Evolutionary conservation across 176 grass and related monocot species (phyloP).

Genomic region (Dendrocalamus sinicus): DNA sequence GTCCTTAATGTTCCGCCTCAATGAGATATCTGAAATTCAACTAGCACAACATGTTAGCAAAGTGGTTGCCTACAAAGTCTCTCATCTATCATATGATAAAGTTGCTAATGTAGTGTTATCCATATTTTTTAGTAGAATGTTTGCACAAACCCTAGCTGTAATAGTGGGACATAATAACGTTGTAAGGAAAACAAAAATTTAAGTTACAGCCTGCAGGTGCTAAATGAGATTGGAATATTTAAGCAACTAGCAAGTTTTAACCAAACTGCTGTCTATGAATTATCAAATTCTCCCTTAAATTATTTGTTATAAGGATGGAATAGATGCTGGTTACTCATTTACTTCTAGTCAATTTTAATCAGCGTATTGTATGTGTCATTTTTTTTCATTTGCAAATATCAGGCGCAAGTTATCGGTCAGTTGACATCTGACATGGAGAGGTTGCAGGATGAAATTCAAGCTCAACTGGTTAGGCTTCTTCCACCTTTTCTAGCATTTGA

Average conservation of each 20-base stretch:
- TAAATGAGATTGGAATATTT: slow-evolving; percentile 27
- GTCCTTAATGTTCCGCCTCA: background rate
- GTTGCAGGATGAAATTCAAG: slow-evolving; percentile 86
- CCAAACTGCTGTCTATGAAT: background rate
- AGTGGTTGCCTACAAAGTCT: slow-evolving; percentile 6
- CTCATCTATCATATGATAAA: background rate
- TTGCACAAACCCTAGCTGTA: slow-evolving; percentile 1
- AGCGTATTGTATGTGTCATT: background rate
- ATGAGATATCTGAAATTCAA: slow-evolving; percentile 25
- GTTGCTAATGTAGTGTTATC: slow-evolving; percentile 8
- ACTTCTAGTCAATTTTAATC: slow-evolving; percentile 4
- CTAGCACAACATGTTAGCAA: slow-evolving; percentile 17
- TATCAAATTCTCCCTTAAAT: slow-evolving; percentile 24
- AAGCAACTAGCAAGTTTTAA: slow-evolving; percentile 18
- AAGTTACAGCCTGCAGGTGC: background rate
- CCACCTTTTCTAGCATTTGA: slow-evolving; percentile 34
- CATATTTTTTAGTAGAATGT: background rate
- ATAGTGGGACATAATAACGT: slow-evolving; percentile 12
- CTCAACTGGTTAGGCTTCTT: slow-evolving; percentile 76
- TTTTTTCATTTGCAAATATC: slow-evolving; percentile 24
- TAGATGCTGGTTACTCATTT: slow-evolving; percentile 29
- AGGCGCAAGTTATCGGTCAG: slow-evolving; percentile 88
- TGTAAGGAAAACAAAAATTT: background rate
- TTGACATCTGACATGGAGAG: slow-evolving; percentile 92
- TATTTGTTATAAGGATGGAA: slow-evolving; percentile 1